Conservation (phyloP, 495 filamentous ascomycete species). For the Penicillium crystallinum region DNA sequence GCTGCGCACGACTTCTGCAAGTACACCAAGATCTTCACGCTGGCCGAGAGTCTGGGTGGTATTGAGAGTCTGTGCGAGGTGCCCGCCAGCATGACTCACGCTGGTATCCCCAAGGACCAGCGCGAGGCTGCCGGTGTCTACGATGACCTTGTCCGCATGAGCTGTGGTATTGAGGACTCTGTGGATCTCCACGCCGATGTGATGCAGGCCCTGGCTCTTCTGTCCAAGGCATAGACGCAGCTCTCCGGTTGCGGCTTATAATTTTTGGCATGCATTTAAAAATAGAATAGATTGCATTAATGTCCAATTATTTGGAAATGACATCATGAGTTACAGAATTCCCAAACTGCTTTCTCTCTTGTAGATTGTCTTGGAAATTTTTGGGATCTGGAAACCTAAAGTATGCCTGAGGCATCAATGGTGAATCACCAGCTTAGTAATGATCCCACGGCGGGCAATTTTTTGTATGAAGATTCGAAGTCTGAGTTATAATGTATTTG, state of each 20-base stretch:
- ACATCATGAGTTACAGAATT: conserved; percentile 1
- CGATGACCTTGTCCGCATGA: conserved; percentile 91
- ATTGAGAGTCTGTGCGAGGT: conserved; percentile 91
- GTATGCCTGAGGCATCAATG: too few relatives aligned
- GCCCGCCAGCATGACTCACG: conserved; percentile 92
- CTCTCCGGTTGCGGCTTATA: conserved; percentile 7
- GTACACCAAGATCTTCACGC: conserved; percentile 79
- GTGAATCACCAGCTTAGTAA: conserved; percentile 29
- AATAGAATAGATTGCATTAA: neutral
- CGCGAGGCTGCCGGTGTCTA: conserved; percentile 91
- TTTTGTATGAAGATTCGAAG: conserved; percentile 4
- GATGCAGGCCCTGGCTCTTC: conserved; percentile 64
- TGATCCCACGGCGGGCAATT: conserved; percentile 11
- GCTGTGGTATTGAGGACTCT: conserved; percentile 89
- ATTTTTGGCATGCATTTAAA: neutral
- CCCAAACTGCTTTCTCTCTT: neutral
- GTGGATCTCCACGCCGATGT: conserved; percentile 81
- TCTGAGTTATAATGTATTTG: neutral
- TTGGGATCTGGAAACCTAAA: too few relatives aligned
- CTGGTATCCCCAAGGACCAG: conserved; percentile 84
- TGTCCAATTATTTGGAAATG: conserved; percentile 1
- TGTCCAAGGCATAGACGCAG: conserved; percentile 20
- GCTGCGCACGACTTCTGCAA: conserved; percentile 93
- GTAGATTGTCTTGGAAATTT: too few relatives aligned
- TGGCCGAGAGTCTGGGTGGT: conserved; percentile 90